Conservation (phyloP, 805 yeast species). For the Nakazawaea holstii region DNA sequence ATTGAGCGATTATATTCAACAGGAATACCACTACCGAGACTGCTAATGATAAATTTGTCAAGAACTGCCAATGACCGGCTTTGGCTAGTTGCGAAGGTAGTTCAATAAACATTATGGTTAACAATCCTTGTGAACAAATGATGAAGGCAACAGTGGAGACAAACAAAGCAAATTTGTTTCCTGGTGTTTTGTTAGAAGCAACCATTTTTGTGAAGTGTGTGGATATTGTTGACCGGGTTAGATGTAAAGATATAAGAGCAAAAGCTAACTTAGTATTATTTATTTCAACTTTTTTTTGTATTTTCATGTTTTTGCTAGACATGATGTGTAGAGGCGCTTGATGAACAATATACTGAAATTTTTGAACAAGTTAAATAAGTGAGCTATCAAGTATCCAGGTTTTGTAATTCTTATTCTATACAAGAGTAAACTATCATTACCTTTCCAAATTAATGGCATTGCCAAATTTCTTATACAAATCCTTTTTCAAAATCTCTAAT, state of each 20-base stretch:
- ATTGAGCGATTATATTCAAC: constrained; percentile 33
- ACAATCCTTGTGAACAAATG: constrained; percentile 2
- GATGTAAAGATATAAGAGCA: too few species aligned
- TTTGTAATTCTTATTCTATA: too few species aligned
- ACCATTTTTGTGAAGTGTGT: constrained; percentile 2
- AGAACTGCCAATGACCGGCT: constrained; percentile 70
- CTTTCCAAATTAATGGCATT: constrained; percentile 80
- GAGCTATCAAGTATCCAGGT: too few species aligned
- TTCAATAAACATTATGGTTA: constrained; percentile 13
- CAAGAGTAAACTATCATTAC: too few species aligned
- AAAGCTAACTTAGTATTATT: too few species aligned
- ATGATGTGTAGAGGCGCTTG: too few species aligned
- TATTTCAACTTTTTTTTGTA: too few species aligned
- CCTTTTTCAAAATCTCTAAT: constrained; percentile 58
- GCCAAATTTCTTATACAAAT: constrained; percentile 87
- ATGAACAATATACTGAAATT: too few species aligned
- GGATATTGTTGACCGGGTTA: not conserved
- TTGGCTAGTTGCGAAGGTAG: constrained; percentile 44
- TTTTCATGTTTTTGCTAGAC: too few species aligned
- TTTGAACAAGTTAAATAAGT: too few species aligned
- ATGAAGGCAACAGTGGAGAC: not conserved
- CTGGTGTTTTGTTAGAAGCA: not conserved
- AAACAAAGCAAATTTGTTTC: constrained; percentile 1
- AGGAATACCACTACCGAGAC: constrained; percentile 38
- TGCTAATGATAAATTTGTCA: constrained; percentile 59